phyloP scores from a whole-genome alignment of 345 rosid species.

The Hypericum androsaemum region DNA sequence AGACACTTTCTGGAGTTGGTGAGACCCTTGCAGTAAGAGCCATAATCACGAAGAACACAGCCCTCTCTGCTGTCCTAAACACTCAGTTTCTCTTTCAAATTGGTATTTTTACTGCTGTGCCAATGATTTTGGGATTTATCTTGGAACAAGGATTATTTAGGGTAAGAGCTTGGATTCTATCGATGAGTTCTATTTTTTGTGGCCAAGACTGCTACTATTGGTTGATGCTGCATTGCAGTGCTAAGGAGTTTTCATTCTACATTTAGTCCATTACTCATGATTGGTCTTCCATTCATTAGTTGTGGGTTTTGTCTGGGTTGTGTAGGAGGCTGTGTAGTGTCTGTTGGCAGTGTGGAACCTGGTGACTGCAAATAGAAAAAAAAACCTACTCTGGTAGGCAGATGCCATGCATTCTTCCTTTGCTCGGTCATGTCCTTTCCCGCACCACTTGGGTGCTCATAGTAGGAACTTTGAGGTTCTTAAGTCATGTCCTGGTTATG shows the following conservation, averaged over 20 bases:
- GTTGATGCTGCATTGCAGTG: background rate
- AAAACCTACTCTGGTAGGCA: too few relatives aligned
- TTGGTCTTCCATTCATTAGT: too few relatives aligned
- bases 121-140: slow-evolving; percentile 79
- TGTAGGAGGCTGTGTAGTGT: too few relatives aligned
- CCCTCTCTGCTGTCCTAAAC: slow-evolving; percentile 74
- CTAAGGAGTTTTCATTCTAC: background rate
- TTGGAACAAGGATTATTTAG: slow-evolving; percentile 59
- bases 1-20: slow-evolving; percentile 97
- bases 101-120: slow-evolving; percentile 91
- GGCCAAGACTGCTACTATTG: slow-evolving; percentile 4
- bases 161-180: slow-evolving; percentile 22
- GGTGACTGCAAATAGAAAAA: too few relatives aligned
- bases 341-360: too few relatives aligned
- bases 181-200: background rate
- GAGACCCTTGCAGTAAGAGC: slow-evolving; percentile 56
- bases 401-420: too few relatives aligned
- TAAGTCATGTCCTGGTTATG: too few relatives aligned
- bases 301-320: too few relatives aligned
- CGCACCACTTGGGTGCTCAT: too few relatives aligned
- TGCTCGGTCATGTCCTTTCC: too few relatives aligned
- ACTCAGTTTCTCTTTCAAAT: slow-evolving; percentile 95
- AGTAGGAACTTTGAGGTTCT: too few relatives aligned
- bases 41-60: slow-evolving; percentile 38
- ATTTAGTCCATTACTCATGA: too few relatives aligned